Conservation (phyloP, 139 green algal genomes). For the Bryopsis sp. region DNA sequence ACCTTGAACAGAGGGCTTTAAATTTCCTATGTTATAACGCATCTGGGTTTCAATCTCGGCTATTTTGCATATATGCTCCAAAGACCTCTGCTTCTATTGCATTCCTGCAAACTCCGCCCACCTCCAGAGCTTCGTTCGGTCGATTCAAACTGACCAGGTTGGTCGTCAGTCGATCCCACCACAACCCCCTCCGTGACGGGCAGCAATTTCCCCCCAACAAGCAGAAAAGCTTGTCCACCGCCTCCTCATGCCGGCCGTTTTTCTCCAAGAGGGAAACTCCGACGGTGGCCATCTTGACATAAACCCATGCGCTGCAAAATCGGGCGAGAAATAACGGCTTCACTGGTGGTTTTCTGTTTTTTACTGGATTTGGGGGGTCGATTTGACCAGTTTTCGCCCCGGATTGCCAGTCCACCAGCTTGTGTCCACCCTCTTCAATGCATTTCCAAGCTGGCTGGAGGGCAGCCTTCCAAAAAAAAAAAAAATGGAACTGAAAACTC, state of each 20-base stretch:
- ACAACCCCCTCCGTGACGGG: slow-evolving; percentile 51
- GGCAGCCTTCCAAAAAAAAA: background rate
- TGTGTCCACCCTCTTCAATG: slow-evolving; percentile 26
- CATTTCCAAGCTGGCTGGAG: slow-evolving; percentile 28
- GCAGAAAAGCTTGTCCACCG: slow-evolving; percentile 44
- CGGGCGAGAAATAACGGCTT: slow-evolving; percentile 42
- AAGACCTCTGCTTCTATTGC: too few species aligned
- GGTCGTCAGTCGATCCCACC: slow-evolving; percentile 68
- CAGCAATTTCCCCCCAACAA: slow-evolving; percentile 67
- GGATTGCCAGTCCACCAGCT: slow-evolving; percentile 4
- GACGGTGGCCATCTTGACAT: slow-evolving; percentile 58
- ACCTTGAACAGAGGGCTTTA: too few species aligned
- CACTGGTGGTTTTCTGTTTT: slow-evolving; percentile 18
- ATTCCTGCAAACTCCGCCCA: too few species aligned
- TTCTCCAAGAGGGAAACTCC: slow-evolving; percentile 67
- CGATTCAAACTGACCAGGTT: slow-evolving; percentile 61
- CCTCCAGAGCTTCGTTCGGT: slow-evolving; percentile 42
- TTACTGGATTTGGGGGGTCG: background rate
- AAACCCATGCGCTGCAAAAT: slow-evolving; percentile 57
- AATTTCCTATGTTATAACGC: too few species aligned
- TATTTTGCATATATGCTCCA: too few species aligned
- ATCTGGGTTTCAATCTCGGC: too few species aligned
- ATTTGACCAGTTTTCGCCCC: background rate
- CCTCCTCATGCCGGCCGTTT: slow-evolving; percentile 42
- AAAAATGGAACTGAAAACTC: background rate